A percentile compares a stretch with the other conserved stretches of the same genome.
These are phyloP conservation scores for Peniophora sp. DNA, from an alignment of 1,284 basidiomycete species.

Conservation along the genomic window DNA sequence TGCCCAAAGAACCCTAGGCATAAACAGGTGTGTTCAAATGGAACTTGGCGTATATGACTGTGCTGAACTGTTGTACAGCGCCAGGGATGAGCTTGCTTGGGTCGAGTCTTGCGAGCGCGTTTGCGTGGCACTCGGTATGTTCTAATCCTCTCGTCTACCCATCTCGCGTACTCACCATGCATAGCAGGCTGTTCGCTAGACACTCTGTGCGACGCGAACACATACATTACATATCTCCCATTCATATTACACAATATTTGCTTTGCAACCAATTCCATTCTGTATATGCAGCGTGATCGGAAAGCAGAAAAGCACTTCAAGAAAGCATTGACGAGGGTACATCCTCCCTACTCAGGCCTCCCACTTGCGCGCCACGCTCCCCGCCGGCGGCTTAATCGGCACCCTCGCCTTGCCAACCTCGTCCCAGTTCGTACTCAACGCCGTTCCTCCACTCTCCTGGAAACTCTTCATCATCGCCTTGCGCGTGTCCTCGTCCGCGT, in stretches of 20 bases:
- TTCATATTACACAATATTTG: no score
- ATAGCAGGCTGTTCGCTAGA: no score
- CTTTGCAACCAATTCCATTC: no score
- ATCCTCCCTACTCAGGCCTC: conserved; percentile 5
- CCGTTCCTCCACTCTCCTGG: conserved; percentile 85
- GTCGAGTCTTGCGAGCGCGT: background rate
- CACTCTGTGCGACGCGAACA: no score
- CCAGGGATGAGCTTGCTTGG: conserved; percentile 40
- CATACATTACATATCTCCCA: no score
- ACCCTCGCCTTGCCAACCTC: conserved; percentile 68
- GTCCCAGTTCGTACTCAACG: conserved; percentile 90
- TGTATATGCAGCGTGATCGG: no score
- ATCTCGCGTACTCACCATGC: no score
- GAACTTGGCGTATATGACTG: background rate
- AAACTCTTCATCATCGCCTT: conserved; percentile 97
- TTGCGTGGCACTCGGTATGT: no score
- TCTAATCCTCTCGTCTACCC: no score
- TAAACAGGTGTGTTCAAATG: conserved; percentile 73
- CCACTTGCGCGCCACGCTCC: conserved; percentile 80
- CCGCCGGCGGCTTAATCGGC: conserved; percentile 73
- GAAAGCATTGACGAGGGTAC: background rate
- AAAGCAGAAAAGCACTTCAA: no score
- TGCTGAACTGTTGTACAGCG: conserved; percentile 34
- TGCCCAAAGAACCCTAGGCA: conserved; percentile 96
- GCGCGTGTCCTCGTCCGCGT: conserved; percentile 83